A percentile compares a stretch with the other conserved stretches of the same genome.
Evolutionary conservation across 1,284 basidiomycete genomes (phyloP).

Genomic region (Papiliotrema terrestris): DNA sequence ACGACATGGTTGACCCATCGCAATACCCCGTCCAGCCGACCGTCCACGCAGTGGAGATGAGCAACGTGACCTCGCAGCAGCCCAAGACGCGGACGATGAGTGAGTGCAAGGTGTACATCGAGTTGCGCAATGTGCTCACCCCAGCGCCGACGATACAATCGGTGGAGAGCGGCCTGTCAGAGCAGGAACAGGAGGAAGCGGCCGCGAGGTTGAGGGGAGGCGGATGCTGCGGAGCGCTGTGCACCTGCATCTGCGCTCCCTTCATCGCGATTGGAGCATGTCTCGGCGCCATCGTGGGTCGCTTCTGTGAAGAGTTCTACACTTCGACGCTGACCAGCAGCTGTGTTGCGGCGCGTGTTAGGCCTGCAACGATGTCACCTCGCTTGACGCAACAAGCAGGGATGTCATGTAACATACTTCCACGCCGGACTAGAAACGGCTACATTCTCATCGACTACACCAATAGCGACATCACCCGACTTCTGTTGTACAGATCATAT

Average conservation of each 20-base stretch:
- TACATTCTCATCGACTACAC: too few relatives aligned
- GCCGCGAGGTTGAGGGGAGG: neutral
- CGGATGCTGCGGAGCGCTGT: neutral
- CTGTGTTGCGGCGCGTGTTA: neutral
- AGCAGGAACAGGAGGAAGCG: neutral
- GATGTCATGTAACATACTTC: too few relatives aligned
- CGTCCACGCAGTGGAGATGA: neutral
- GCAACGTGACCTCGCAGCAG: neutral
- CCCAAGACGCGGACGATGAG: neutral
- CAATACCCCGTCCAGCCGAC: neutral
- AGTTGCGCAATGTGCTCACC: too few relatives aligned
- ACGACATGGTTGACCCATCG: neutral
- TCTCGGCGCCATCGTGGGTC: neutral
- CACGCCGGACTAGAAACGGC: too few relatives aligned
- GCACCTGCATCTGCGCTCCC: neutral
- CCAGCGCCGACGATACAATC: neutral
- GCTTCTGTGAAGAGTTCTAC: neutral
- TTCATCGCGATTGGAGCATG: neutral
- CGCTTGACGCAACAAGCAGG: too few relatives aligned
- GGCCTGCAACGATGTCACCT: too few relatives aligned
- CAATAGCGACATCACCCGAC: too few relatives aligned
- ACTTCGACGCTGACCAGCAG: neutral
- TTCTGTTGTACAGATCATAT: too few relatives aligned
- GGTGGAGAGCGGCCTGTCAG: neutral
- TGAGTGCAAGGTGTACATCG: neutral